Conservation (phyloP, 306 rosid species). For the Ammopiptanthus mongolicus region DNA sequence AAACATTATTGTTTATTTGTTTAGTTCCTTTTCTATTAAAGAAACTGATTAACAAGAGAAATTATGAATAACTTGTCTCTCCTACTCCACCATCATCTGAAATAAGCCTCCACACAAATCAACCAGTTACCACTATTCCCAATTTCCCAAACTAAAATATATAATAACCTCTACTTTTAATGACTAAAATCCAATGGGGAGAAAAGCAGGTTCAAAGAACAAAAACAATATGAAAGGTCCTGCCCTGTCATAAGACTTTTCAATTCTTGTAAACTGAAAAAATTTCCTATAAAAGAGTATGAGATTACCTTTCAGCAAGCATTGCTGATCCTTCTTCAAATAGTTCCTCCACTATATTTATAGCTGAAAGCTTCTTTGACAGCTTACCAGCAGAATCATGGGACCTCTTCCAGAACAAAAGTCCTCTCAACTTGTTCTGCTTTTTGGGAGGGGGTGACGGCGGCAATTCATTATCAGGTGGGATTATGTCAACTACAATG, state of each 20-base stretch:
- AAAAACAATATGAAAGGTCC: neutral
- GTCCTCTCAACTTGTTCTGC: conserved; percentile 37
- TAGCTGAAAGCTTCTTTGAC: conserved; percentile 57
- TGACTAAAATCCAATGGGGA: neutral
- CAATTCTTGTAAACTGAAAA: neutral
- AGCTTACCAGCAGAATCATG: conserved; percentile 37
- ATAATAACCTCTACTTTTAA: neutral
- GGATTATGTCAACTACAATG: conserved; percentile 62
- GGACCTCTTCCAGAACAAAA: conserved; percentile 49
- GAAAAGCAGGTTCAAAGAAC: neutral
- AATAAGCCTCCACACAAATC: neutral
- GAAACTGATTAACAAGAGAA: neutral
- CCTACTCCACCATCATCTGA: neutral
- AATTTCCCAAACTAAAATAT: neutral
- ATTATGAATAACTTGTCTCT: neutral
- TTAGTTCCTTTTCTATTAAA: neutral
- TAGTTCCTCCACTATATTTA: conserved; percentile 54
- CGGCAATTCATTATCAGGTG: conserved; percentile 40
- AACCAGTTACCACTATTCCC: neutral
- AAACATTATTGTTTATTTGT: neutral
- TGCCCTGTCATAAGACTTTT: neutral
- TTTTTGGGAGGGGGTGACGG: conserved; percentile 48
- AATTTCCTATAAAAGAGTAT: neutral
- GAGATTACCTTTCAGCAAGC: conserved; percentile 67
- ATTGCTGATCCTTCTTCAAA: conserved; percentile 78